A percentile compares a stretch with the other conserved stretches of the same genome.
Evolutionary conservation across 306 rosid species (phyloP).

Genomic region (Purshia tridentata): DNA sequence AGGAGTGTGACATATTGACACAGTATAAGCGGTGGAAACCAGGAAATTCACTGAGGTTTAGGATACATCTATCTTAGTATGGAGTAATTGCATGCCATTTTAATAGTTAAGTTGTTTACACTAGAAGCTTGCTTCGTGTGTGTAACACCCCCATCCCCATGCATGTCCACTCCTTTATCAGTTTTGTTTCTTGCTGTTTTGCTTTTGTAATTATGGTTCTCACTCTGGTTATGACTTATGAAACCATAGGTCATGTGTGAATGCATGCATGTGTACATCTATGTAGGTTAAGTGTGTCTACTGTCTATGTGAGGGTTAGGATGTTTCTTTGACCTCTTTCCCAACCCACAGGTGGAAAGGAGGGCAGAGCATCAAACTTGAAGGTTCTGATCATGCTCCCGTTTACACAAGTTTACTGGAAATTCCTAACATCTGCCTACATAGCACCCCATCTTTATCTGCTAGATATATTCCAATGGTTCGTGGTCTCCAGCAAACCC

Average conservation of each 20-base stretch:
- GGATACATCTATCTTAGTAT: background rate
- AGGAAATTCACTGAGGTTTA: conserved; percentile 66
- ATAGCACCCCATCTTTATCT: conserved; percentile 78
- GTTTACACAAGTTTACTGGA: conserved; percentile 60
- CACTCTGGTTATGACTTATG: background rate
- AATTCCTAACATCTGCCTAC: conserved; percentile 58
- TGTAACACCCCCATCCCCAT: background rate
- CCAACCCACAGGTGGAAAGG: conserved; percentile 67
- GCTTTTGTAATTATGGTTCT: background rate
- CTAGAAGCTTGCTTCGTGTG: background rate
- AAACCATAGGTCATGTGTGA: background rate
- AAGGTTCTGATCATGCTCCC: conserved; percentile 99
- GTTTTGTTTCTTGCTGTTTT: background rate
- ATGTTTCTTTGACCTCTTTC: conserved; percentile 22
- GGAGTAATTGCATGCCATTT: background rate
- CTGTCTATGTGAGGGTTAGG: background rate
- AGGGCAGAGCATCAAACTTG: conserved; percentile 65
- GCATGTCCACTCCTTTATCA: background rate
- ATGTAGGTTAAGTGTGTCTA: conserved; percentile 4
- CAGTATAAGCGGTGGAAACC: conserved; percentile 89
- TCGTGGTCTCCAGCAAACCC: conserved; percentile 81
- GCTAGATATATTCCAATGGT: conserved; percentile 80
- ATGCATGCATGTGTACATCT: conserved; percentile 11
- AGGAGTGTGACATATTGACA: conserved; percentile 79
- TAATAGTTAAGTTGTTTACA: background rate